Evolutionary conservation across 495 filamentous ascomycete genomes (phyloP).

Genomic region (Gamarada debralockiae): DNA sequence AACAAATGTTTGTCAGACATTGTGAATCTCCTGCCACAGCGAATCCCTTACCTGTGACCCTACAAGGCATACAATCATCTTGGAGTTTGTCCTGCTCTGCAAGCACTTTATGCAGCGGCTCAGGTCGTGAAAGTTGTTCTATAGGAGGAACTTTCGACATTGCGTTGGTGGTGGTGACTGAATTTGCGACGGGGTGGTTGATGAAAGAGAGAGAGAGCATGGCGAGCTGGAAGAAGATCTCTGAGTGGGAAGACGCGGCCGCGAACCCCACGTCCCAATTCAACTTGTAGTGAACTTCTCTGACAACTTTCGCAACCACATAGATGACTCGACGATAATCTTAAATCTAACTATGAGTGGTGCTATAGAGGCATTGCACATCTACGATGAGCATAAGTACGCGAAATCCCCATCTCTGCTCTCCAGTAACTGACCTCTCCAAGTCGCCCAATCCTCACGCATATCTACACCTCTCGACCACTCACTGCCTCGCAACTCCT

Average conservation of each 20-base stretch:
- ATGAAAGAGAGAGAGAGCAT: background rate
- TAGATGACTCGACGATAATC: slow-evolving; percentile 22
- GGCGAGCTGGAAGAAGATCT: background rate
- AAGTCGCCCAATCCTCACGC: slow-evolving; percentile 47
- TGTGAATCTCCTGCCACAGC: background rate
- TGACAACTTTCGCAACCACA: background rate
- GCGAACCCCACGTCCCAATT: slow-evolving; percentile 15
- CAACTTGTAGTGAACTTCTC: background rate
- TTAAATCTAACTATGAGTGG: slow-evolving; percentile 59
- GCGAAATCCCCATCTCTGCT: slow-evolving; percentile 14
- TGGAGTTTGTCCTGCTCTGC: slow-evolving; percentile 18
- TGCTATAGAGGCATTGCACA: slow-evolving; percentile 92
- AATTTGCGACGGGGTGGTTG: background rate
- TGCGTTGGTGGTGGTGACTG: background rate
- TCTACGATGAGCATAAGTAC: slow-evolving; percentile 90
- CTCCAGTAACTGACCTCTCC: slow-evolving; percentile 4
- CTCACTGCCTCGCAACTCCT: slow-evolving; percentile 72
- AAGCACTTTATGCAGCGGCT: slow-evolving; percentile 16
- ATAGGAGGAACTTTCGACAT: slow-evolving; percentile 8
- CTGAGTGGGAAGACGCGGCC: no score
- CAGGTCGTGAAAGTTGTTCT: slow-evolving; percentile 11
- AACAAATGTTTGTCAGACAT: background rate
- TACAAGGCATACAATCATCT: slow-evolving; percentile 68
- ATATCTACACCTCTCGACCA: slow-evolving; percentile 65
- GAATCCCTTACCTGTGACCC: slow-evolving; percentile 54